Conservation (phyloP, 1,284 basidiomycete genomes). For the Heterobasidion occidentale region DNA sequence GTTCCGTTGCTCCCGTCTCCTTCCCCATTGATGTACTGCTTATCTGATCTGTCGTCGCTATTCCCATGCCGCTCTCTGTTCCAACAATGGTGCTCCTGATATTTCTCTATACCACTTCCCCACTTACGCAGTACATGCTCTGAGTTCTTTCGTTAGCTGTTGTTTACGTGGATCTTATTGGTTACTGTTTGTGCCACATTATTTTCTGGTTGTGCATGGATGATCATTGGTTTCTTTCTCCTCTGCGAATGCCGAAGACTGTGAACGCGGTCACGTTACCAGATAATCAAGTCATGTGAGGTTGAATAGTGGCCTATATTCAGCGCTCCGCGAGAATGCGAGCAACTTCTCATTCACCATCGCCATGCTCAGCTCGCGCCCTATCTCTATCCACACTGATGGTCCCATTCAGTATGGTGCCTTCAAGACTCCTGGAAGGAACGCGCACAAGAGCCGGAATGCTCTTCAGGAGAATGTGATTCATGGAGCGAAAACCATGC, state of each 20-base stretch:
- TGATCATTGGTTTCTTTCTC: neutral
- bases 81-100: neutral
- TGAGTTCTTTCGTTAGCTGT: neutral
- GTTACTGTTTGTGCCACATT: neutral
- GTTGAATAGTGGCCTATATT: too few relatives aligned
- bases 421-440: constrained; percentile 44
- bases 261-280: neutral
- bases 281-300: too few relatives aligned
- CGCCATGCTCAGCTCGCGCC: constrained; percentile 39
- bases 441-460: constrained; percentile 26
- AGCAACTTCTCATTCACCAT: neutral
- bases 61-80: neutral
- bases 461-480: constrained; percentile 47
- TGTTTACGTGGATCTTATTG: neutral
- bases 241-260: too few relatives aligned
- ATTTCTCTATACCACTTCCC: neutral
- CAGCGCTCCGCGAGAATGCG: neutral
- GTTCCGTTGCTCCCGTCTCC: too few relatives aligned
- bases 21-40: too few relatives aligned
- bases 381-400: constrained; percentile 25
- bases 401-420: constrained; percentile 16
- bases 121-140: neutral
- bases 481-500: constrained; percentile 24
- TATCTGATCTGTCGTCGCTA: too few relatives aligned
- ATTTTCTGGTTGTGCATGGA: neutral